These are phyloP conservation scores for Eragrostis tef DNA, from an alignment of 202 grass and related monocot species.

Conservation along the genomic window DNA sequence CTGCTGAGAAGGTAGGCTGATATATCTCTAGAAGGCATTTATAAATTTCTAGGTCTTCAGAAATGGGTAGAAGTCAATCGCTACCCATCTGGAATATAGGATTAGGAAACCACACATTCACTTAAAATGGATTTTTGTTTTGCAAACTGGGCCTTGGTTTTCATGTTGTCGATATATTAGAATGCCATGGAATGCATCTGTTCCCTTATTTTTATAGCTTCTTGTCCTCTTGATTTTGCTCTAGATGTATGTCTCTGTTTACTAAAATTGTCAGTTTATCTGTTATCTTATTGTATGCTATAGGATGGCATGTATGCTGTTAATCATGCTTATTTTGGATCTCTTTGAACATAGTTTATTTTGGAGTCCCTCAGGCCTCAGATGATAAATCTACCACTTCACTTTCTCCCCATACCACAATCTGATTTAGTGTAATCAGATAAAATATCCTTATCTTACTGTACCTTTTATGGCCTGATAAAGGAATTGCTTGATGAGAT, in stretches of 20 bases:
- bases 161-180: background rate
- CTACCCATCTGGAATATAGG: background rate
- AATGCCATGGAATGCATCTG: background rate
- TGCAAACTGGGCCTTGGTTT: background rate
- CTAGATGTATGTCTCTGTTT: conserved; percentile 2
- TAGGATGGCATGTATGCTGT: conserved; percentile 16
- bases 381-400: background rate
- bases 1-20: conserved; percentile 70
- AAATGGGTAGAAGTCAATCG: conserved; percentile 12
- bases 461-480: conserved; percentile 36
- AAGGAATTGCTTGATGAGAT: conserved; percentile 85
- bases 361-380: background rate
- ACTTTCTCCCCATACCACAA: background rate
- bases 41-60: conserved; percentile 34
- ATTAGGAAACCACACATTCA: background rate
- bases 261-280: background rate
- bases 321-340: conserved; percentile 29
- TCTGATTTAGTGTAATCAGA: conserved; percentile 19
- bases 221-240: conserved; percentile 22
- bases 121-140: background rate
- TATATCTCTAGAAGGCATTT: conserved; percentile 16
- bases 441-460: conserved; percentile 32
- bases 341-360: background rate
- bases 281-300: conserved; percentile 24
- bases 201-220: conserved; percentile 3